phyloP scores from a whole-genome alignment of 331 rosid species.

The Malus hybrid region DNA sequence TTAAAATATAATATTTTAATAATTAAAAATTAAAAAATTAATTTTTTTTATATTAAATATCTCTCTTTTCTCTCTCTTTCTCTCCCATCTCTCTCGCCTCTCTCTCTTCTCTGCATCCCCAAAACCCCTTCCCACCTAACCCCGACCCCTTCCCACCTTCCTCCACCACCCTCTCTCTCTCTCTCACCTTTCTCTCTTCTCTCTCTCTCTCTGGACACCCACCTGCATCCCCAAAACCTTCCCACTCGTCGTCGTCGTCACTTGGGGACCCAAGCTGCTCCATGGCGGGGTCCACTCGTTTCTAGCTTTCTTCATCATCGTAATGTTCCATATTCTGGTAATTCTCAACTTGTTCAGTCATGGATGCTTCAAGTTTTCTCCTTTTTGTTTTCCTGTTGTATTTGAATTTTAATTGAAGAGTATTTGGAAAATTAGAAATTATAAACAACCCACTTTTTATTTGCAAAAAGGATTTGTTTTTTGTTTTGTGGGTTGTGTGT shows the following conservation, averaged over 20 bases:
- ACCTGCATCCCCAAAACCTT: too few species aligned
- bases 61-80: too few species aligned
- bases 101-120: too few species aligned
- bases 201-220: too few species aligned
- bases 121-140: too few species aligned
- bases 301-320: slow-evolving; percentile 37
- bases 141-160: too few species aligned
- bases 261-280: slow-evolving; percentile 66
- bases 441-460: background rate
- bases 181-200: too few species aligned
- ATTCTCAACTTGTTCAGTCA: background rate
- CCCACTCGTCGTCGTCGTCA: slow-evolving; percentile 42
- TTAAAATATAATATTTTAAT: too few species aligned
- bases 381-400: background rate
- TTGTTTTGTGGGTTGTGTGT: background rate
- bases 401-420: background rate
- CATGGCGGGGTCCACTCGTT: slow-evolving; percentile 42
- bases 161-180: too few species aligned
- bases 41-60: too few species aligned
- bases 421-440: background rate
- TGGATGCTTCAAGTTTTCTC: background rate
- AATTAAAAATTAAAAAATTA: too few species aligned
- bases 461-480: background rate
- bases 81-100: too few species aligned
- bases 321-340: slow-evolving; percentile 60